These are phyloP conservation scores for Phanerochaete sordida DNA, from an alignment of 768 basidiomycete species.

Conservation along the genomic window DNA sequence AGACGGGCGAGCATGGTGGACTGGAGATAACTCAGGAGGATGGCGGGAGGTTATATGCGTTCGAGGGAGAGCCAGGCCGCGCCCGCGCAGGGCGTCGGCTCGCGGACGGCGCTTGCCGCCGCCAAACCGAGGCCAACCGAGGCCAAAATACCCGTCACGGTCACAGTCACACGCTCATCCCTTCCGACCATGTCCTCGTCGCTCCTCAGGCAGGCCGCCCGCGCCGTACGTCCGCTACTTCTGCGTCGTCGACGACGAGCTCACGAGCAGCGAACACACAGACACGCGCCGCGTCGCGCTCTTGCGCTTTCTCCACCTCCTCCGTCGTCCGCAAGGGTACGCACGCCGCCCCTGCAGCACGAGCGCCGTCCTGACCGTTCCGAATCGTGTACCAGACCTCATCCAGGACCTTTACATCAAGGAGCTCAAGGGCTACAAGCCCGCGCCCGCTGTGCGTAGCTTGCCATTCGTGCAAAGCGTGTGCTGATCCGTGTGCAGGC, in stretches of 20 bases:
- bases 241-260: not conserved
- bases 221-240: slow-evolving; percentile 36
- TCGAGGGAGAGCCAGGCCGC: slow-evolving; percentile 5
- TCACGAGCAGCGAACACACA: slow-evolving; percentile 20
- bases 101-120: slow-evolving; percentile 5
- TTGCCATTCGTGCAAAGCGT: not conserved
- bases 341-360: slow-evolving; percentile 26
- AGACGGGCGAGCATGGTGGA: slow-evolving; percentile 39
- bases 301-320: slow-evolving; percentile 59
- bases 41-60: not conserved
- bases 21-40: slow-evolving; percentile 8
- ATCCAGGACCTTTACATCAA: slow-evolving; percentile 90
- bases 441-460: slow-evolving; percentile 61
- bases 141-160: slow-evolving; percentile 31
- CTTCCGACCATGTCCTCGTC: slow-evolving; percentile 58
- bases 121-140: slow-evolving; percentile 22
- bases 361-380: slow-evolving; percentile 19
- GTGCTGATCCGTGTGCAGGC: slow-evolving; percentile 46
- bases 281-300: slow-evolving; percentile 50
- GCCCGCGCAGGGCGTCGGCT: slow-evolving; percentile 9
- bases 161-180: slow-evolving; percentile 35
- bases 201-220: slow-evolving; percentile 58
- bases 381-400: slow-evolving; percentile 53
- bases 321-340: slow-evolving; percentile 62
- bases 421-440: slow-evolving; percentile 89